A percentile compares a stretch with the other conserved stretches of the same genome.
Conservation (phyloP, 106 monocot species). For the Apostasia shenzhenica region DNA sequence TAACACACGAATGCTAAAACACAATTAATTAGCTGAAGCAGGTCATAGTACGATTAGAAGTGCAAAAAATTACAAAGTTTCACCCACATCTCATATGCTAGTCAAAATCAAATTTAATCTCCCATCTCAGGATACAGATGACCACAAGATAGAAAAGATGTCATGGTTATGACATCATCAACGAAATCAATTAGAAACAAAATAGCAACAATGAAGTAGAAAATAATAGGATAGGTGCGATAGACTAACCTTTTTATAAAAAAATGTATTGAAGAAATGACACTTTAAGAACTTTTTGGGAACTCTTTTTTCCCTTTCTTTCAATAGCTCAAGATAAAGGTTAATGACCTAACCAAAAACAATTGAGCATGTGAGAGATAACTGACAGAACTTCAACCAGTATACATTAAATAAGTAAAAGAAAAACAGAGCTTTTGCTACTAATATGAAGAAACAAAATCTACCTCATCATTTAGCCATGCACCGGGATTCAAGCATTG, state of each 20-base stretch:
- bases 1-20: no score
- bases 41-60: no score
- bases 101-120: no score
- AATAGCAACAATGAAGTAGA: not conserved
- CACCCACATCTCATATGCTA: no score
- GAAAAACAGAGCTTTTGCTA: no score
- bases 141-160: no score
- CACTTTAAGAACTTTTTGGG: slow-evolving; percentile 66
- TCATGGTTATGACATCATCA: not conserved
- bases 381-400: not conserved
- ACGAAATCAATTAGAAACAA: not conserved
- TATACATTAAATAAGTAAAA: no score
- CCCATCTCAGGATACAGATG: no score
- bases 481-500: slow-evolving; percentile 65
- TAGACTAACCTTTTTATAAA: slow-evolving; percentile 72
- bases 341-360: slow-evolving; percentile 69
- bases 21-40: no score
- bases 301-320: slow-evolving; percentile 81
- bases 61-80: no score
- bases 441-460: not conserved
- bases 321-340: slow-evolving; percentile 74
- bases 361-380: not conserved
- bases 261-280: slow-evolving; percentile 92
- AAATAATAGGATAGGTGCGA: not conserved
- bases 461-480: slow-evolving; percentile 98